A percentile compares a stretch with the other conserved stretches of the same genome.
These are phyloP conservation scores for Hymenoscyphus fraxineus DNA, from an alignment of 2,329 filamentous ascomycete genomes.

Conservation along the genomic window DNA sequence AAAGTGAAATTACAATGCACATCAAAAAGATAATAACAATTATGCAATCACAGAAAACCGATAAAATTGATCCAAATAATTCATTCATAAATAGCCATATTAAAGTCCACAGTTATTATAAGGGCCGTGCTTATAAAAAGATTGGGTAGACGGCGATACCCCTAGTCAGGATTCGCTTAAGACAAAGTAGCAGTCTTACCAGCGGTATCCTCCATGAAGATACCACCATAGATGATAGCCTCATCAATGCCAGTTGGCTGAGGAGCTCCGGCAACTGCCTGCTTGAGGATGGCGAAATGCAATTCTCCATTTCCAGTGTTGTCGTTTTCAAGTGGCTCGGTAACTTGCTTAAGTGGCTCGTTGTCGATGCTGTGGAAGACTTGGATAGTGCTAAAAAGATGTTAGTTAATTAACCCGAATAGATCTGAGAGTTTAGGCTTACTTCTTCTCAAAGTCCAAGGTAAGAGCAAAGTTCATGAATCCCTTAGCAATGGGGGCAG, in stretches of 20 bases:
- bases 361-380: conserved; percentile 52
- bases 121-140: not conserved
- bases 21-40: too few species aligned
- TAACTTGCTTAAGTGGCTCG: conserved; percentile 44
- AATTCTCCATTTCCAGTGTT: conserved; percentile 52
- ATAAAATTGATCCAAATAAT: not conserved
- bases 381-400: conserved; percentile 44
- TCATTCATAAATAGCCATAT: not conserved
- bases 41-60: too few species aligned
- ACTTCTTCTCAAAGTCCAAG: conserved; percentile 54
- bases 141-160: not conserved
- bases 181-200: conserved; percentile 37
- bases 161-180: not conserved
- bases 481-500: conserved; percentile 44
- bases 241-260: conserved; percentile 45
- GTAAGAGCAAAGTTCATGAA: conserved; percentile 60
- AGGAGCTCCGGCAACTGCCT: conserved; percentile 39
- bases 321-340: conserved; percentile 36
- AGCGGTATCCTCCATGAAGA: conserved; percentile 49
- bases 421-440: conserved; percentile 24
- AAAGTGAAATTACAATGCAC: too few species aligned
- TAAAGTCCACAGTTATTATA: not conserved
- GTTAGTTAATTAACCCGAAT: not conserved
- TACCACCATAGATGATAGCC: conserved; percentile 47
- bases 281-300: conserved; percentile 59